Percentiles rank a stretch among this genome's conserved stretches.
Conservation (phyloP, 2,329 filamentous ascomycete genomes). For the Bimuria novae-zelandiae region DNA sequence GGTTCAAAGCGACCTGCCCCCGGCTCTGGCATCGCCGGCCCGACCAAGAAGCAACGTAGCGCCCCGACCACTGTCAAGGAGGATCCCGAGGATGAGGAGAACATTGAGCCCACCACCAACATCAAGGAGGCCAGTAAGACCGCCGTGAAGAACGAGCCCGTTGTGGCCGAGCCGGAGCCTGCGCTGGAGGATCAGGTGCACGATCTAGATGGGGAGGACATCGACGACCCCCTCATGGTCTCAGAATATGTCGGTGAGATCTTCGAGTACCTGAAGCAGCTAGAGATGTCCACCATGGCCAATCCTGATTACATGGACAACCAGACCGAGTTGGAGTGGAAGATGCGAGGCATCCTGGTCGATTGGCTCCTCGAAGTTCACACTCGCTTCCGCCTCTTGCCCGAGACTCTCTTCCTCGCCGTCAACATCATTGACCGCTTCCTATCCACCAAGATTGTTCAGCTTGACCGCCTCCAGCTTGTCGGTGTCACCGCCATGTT, state of each 20-base stretch:
- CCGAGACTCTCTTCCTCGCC: slow-evolving; percentile 93
- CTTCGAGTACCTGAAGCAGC: slow-evolving; percentile 89
- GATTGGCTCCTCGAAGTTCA: slow-evolving; percentile 99
- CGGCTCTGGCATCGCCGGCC: slow-evolving; percentile 69
- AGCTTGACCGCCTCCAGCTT: slow-evolving; percentile 92
- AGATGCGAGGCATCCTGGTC: slow-evolving; percentile 94
- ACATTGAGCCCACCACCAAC: slow-evolving; percentile 58
- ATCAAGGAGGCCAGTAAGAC: slow-evolving; percentile 50
- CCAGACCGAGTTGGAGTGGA: slow-evolving; percentile 96
- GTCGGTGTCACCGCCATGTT: slow-evolving; percentile 99
- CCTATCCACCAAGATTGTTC: slow-evolving; percentile 91
- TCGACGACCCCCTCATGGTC: slow-evolving; percentile 95
- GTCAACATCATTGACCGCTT: slow-evolving; percentile 99
- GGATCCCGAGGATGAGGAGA: slow-evolving; percentile 61
- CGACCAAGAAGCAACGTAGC: slow-evolving; percentile 69
- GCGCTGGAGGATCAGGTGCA: slow-evolving; percentile 43
- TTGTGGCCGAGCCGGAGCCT: slow-evolving; percentile 21
- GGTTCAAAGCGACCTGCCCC: slow-evolving; percentile 75
- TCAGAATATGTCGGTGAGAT: slow-evolving; percentile 97
- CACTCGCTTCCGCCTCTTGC: slow-evolving; percentile 91
- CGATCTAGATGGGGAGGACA: slow-evolving; percentile 82
- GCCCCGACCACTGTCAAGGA: slow-evolving; percentile 58
- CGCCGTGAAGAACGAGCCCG: slow-evolving; percentile 19
- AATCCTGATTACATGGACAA: slow-evolving; percentile 95
- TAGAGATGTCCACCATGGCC: slow-evolving; percentile 80